Conservation (phyloP, 2,329 filamentous ascomycete species). For the Metarhizium sp. region DNA sequence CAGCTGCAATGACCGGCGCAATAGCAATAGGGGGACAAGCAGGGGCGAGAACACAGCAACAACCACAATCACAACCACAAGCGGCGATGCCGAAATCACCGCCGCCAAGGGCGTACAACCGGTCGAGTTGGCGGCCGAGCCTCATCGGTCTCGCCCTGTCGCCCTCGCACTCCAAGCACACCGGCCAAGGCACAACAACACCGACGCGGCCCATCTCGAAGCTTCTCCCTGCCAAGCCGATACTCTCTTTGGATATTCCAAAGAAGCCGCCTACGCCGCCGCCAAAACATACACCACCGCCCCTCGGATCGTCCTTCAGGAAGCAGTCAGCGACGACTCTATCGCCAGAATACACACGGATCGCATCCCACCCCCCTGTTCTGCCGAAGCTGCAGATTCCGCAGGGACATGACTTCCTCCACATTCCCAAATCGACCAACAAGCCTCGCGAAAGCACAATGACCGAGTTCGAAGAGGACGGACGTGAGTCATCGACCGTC, state of each 20-base stretch:
- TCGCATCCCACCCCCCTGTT: constrained; percentile 11
- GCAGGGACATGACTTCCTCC: constrained; percentile 1
- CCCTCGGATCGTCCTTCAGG: not conserved
- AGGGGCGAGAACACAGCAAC: not conserved
- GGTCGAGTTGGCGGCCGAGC: constrained; percentile 23
- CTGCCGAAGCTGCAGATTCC: constrained; percentile 22
- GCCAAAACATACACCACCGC: not conserved
- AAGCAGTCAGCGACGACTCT: not conserved
- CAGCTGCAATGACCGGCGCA: not conserved
- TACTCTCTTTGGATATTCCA: constrained; percentile 21
- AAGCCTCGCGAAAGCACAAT: constrained; percentile 33
- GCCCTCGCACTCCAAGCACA: constrained; percentile 14
- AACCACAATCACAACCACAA: not conserved
- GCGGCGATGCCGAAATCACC: constrained; percentile 9
- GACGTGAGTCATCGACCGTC: constrained; percentile 20
- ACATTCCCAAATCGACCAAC: not conserved
- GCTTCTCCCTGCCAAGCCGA: constrained; percentile 36
- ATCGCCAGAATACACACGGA: constrained; percentile 9
- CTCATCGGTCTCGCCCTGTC: constrained; percentile 38
- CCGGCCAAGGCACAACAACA: constrained; percentile 10
- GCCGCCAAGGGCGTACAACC: constrained; percentile 15
- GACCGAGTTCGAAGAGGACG: constrained; percentile 44
- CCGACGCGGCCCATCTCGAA: constrained; percentile 28
- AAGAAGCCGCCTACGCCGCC: constrained; percentile 1
- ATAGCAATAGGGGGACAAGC: not conserved